phyloP scores from a whole-genome alignment of 2,329 filamentous ascomycete species.

The Didymella segeticola region DNA sequence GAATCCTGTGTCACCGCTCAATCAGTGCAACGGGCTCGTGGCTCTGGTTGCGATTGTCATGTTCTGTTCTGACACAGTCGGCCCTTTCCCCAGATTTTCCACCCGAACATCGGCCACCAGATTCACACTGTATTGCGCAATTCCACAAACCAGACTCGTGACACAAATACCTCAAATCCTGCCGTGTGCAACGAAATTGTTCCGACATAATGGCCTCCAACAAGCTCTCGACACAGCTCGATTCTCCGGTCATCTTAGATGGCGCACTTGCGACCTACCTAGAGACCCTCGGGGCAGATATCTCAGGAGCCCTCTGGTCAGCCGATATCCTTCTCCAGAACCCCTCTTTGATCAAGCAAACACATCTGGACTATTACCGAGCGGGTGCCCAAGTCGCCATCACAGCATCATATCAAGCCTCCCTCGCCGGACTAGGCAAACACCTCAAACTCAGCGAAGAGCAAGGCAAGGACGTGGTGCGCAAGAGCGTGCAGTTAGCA shows the following conservation, averaged over 20 bases:
- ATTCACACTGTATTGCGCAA: neutral
- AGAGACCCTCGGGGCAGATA: constrained; percentile 52
- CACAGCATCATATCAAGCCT: constrained; percentile 57
- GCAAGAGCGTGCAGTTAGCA: constrained; percentile 52
- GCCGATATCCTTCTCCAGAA: constrained; percentile 50
- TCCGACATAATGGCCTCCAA: constrained; percentile 1
- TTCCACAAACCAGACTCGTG: neutral
- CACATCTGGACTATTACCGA: constrained; percentile 55
- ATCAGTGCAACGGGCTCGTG: neutral
- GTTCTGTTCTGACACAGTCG: neutral
- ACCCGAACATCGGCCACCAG: constrained; percentile 14
- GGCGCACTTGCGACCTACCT: constrained; percentile 58
- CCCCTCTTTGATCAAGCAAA: constrained; percentile 51
- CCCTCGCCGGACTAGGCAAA: constrained; percentile 49
- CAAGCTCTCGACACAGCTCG: constrained; percentile 28
- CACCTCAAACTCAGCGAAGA: constrained; percentile 45
- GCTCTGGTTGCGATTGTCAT: neutral
- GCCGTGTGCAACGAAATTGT: neutral
- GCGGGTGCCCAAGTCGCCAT: constrained; percentile 56
- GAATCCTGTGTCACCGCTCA: neutral
- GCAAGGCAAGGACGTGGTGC: constrained; percentile 47
- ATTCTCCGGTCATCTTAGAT: constrained; percentile 50
- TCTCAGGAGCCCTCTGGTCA: constrained; percentile 55
- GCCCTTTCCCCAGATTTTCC: constrained; percentile 15
- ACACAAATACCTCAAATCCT: neutral